Percentiles rank a stretch among this genome's conserved stretches.
phyloP scores from a whole-genome alignment of 176 grass and related monocot genomes.

The Otatea glauca region DNA sequence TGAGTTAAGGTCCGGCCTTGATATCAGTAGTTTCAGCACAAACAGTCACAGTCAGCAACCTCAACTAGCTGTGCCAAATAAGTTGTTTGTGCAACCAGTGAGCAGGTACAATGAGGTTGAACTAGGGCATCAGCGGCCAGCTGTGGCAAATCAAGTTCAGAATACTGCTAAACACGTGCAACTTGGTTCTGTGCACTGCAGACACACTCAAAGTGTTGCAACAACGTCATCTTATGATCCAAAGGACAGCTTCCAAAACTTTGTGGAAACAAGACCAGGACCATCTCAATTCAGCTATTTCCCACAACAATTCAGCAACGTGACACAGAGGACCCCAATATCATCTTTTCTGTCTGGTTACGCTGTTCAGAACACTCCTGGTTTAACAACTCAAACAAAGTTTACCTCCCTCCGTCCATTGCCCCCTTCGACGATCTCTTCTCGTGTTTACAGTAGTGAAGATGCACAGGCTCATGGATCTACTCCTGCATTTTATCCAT shows the following conservation, averaged over 20 bases:
- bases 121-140: constrained; percentile 16
- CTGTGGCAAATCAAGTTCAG: constrained; percentile 43
- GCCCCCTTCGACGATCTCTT: constrained; percentile 57
- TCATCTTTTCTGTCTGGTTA: constrained; percentile 37
- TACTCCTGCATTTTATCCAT: constrained; percentile 25
- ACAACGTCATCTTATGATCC: constrained; percentile 48
- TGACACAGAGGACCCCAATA: constrained; percentile 26
- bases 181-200: constrained; percentile 5
- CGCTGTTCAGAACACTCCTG: constrained; percentile 30
- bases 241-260: constrained; percentile 33
- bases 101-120: constrained; percentile 33
- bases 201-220: constrained; percentile 39
- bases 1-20: constrained; percentile 34
- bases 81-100: constrained; percentile 27
- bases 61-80: constrained; percentile 49
- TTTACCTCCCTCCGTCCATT: constrained; percentile 60
- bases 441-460: constrained; percentile 30
- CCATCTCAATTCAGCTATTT: constrained; percentile 44
- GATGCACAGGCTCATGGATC: constrained; percentile 46
- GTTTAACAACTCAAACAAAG: constrained; percentile 39
- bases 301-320: constrained; percentile 36
- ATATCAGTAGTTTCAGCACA: constrained; percentile 34
- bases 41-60: constrained; percentile 38
- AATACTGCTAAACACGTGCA: constrained; percentile 30
- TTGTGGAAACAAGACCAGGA: constrained; percentile 42